Base-by-base conservation (phyloP, 2,329 filamentous ascomycete genomes). In the Trichoderma oligosporum region DNA sequence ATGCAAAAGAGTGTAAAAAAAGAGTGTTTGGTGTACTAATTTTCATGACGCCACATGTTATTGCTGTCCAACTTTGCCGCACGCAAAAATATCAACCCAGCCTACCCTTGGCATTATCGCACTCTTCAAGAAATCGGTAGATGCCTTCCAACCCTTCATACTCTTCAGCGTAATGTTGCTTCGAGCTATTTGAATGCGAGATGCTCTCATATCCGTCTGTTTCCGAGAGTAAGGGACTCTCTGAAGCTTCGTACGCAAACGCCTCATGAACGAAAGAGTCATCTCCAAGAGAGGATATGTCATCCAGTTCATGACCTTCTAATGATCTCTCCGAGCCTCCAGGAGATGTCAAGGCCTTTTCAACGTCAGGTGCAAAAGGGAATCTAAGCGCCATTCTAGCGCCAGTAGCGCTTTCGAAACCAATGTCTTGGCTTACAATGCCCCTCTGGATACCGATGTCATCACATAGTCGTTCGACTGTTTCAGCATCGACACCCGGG, bases 361-460 rank as follows among this genome's bases (percentile, higher is more conserved):
- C 61, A 4, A 64, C 63, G 12, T 76, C 78, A 0, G 92, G 88
- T 0, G 92, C 92, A 66, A 91, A 96, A 0, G 93, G 93, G 66
- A 96, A 97, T 41, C 85, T 81, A 18, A 97, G 78, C 4, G 91
- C 90, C 62, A 94, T 81, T 1, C 88, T 79, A 1, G 85, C 84
- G 7, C 88, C 91, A 24, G 80, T 79, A 56, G 81, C 83, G 6
- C 72, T 67, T 56, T 89, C 83, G 64, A 96, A 96, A 16, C 87
- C 85, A 29, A 72, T 61, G 62, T 97, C 94, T 74, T 97, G 87
- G 11, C 81, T 76, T 4, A 97, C 82, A 4, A 89, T 76, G 1
- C 94, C 94, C 53, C 91, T 82, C 61, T 86, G 84, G 7, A 99
- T 80, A n/a, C 88, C 89, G 9, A 96, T 80, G 69, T 99, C 94